A percentile compares a stretch with the other conserved stretches of the same genome.
phyloP scores from a whole-genome alignment of 192 early-diverging fungal species.

The Gaertneriomyces sp. region DNA sequence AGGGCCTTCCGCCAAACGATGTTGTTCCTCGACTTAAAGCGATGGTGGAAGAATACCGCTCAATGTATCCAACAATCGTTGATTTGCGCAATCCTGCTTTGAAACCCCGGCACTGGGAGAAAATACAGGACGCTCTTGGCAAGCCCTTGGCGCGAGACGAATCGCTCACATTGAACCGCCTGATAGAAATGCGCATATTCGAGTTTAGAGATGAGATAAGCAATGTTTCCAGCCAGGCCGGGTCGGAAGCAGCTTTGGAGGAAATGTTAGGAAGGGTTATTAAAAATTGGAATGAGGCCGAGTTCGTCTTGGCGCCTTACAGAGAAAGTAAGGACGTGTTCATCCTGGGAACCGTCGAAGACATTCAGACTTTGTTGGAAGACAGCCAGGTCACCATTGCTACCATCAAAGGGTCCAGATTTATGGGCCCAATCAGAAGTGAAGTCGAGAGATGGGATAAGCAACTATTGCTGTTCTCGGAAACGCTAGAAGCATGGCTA shows the following conservation, averaged over 20 bases:
- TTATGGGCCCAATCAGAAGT: conserved; percentile 56
- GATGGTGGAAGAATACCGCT: conserved; percentile 53
- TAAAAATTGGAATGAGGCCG: conserved; percentile 55
- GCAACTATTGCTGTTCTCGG: conserved; percentile 51
- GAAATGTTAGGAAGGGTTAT: conserved; percentile 60
- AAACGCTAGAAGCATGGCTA: conserved; percentile 58
- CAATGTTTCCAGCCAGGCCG: conserved; percentile 53
- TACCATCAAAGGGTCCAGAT: conserved; percentile 55
- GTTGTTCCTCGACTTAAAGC: conserved; percentile 58
- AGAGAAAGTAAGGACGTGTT: conserved; percentile 62
- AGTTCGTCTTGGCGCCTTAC: conserved; percentile 52
- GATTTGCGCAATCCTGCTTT: conserved; percentile 63
- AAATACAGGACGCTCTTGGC: conserved; percentile 57
- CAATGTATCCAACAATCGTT: conserved; percentile 56
- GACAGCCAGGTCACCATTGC: conserved; percentile 61
- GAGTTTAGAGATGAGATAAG: conserved; percentile 62
- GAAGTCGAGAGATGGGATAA: conserved; percentile 63
- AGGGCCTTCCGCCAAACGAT: conserved; percentile 64
- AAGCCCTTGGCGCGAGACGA: conserved; percentile 51
- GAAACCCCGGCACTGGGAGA: conserved; percentile 59
- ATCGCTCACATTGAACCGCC: conserved; percentile 48
- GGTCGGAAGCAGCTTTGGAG: conserved; percentile 56
- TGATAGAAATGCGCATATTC: conserved; percentile 52
- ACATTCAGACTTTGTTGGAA: conserved; percentile 58
- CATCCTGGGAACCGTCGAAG: conserved; percentile 57